phyloP scores from a whole-genome alignment of 768 basidiomycete genomes.

The Russula foetens region DNA sequence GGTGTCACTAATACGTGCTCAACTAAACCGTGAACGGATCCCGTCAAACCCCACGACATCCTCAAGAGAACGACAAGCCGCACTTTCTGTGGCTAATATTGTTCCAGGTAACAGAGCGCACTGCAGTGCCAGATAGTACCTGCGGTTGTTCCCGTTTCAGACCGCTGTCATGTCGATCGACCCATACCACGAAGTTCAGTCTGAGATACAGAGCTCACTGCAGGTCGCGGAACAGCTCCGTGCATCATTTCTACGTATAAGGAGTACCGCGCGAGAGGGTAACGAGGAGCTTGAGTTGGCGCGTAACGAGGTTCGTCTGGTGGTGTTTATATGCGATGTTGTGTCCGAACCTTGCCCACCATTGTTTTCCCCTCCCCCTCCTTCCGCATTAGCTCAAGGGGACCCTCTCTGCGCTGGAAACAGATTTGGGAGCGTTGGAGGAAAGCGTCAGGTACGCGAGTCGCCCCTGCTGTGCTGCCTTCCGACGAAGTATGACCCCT shows the following conservation, averaged over 20 bases:
- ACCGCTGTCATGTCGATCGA: constrained; percentile 51
- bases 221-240: constrained; percentile 63
- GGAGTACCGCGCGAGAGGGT: constrained; percentile 60
- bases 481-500: neutral
- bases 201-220: constrained; percentile 71
- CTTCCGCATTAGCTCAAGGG: constrained; percentile 50
- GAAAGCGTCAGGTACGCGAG: constrained; percentile 74
- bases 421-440: constrained; percentile 88
- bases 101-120: neutral
- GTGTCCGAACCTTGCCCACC: neutral
- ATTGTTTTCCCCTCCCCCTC: neutral
- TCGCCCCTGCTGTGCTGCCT: neutral
- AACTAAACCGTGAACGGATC: neutral
- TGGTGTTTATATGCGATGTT: neutral
- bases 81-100: neutral
- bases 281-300: constrained; percentile 80
- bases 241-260: constrained; percentile 71
- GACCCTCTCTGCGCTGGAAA: constrained; percentile 69
- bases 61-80: neutral
- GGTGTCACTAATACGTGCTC: neutral
- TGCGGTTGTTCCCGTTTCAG: neutral
- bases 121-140: neutral
- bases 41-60: neutral
- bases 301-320: constrained; percentile 53
- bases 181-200: constrained; percentile 82